Percentiles rank a stretch among this genome's conserved stretches.
phyloP scores from a whole-genome alignment of 2,329 filamentous ascomycete species.

The Botrytis elliptica region DNA sequence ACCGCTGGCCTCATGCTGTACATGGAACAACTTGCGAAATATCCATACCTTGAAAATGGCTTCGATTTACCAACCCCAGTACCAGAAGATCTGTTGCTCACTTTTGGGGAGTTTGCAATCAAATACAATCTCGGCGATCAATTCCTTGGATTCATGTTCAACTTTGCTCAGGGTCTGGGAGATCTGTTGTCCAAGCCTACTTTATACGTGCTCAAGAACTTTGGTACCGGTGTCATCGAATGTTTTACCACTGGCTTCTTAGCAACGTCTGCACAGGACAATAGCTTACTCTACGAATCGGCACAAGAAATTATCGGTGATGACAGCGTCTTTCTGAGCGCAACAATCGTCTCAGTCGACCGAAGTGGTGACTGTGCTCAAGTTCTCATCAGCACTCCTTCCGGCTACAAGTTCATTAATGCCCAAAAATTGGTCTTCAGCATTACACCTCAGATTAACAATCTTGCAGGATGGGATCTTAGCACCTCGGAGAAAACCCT shows the following conservation, averaged over 20 bases:
- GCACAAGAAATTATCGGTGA: constrained; percentile 14
- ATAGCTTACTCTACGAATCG: constrained; percentile 28
- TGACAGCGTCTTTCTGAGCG: constrained; percentile 26
- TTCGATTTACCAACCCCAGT: constrained; percentile 42
- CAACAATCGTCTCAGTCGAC: constrained; percentile 24
- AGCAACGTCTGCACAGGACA: constrained; percentile 22
- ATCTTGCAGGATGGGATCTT: constrained; percentile 43
- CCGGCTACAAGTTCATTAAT: constrained; percentile 39
- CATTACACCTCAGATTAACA: constrained; percentile 43
- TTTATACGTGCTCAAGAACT: constrained; percentile 47
- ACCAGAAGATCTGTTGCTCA: constrained; percentile 29
- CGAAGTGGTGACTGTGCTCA: constrained; percentile 28
- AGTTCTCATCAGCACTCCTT: constrained; percentile 38
- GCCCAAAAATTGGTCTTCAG: constrained; percentile 45
- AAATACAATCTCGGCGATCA: constrained; percentile 41
- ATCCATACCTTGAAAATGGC: constrained; percentile 40
- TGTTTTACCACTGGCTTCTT: constrained; percentile 25
- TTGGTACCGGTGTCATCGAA: constrained; percentile 33
- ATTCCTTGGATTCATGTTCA: constrained; percentile 44
- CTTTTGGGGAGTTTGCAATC: constrained; percentile 30
- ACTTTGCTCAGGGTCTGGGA: constrained; percentile 46
- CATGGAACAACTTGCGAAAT: constrained; percentile 36
- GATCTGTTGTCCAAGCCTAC: constrained; percentile 46
- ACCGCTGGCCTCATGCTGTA: constrained; percentile 21
- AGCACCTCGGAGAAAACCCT: constrained; percentile 38